Conservation (phyloP, 2,329 filamentous ascomycete species). For the Amauroascus niger region DNA sequence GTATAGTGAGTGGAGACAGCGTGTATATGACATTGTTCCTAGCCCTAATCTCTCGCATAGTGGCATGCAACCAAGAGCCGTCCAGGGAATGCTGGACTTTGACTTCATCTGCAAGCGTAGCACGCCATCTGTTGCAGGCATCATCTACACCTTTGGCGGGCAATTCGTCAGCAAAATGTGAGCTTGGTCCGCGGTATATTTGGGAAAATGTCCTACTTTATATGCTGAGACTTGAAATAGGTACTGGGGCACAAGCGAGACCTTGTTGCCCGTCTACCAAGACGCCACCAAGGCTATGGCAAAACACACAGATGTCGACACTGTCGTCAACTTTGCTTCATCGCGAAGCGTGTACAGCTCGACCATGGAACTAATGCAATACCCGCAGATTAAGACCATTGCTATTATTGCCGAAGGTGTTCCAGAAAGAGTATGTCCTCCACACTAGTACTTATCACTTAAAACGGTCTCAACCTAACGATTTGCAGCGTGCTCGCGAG, state of each 20-base stretch:
- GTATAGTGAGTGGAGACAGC: conserved; percentile 60
- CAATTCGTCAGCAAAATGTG: conserved; percentile 99
- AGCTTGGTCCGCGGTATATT: conserved; percentile 19
- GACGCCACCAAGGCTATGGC: conserved; percentile 80
- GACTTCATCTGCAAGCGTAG: conserved; percentile 99
- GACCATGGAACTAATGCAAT: conserved; percentile 97
- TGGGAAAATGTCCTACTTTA: neutral
- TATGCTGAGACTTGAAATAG: conserved; percentile 24
- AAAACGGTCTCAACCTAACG: conserved; percentile 3
- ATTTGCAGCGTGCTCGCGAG: conserved; percentile 75
- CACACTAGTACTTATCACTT: neutral
- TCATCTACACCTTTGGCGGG: conserved; percentile 99
- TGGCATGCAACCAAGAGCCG: conserved; percentile 89
- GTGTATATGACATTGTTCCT: neutral
- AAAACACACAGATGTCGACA: conserved; percentile 96
- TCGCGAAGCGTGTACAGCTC: conserved; percentile 98
- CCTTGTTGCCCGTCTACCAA: conserved; percentile 96
- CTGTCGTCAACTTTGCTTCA: conserved; percentile 98
- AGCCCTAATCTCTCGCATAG: conserved; percentile 29
- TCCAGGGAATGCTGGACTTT: conserved; percentile 94
- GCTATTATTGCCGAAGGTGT: conserved; percentile 99
- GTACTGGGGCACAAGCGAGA: conserved; percentile 99
- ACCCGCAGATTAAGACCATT: conserved; percentile 94
- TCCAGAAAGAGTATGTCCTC: conserved; percentile 67
- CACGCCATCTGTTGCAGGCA: conserved; percentile 92